Evolutionary conservation across 495 filamentous ascomycete species (phyloP), one percentile per base, ranked within the genome.

Genomic region (Penicillium steckii): DNA sequence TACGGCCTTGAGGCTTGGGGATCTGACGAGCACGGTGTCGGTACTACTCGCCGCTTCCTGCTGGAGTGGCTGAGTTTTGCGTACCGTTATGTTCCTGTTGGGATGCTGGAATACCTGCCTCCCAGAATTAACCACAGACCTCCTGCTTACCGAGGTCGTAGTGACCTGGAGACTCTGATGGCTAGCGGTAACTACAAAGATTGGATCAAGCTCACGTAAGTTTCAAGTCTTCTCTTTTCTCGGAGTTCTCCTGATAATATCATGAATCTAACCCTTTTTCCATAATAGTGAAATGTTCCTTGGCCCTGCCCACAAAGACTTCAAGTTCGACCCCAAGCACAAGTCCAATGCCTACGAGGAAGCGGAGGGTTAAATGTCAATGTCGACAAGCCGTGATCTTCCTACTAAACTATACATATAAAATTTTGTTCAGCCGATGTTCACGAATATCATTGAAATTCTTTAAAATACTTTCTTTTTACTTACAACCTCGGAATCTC

Each of bases 141-240:
- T 29, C 93, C 92, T 35, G 80, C 81, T 35, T 98, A 84, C 65
- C 82, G 75, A 58, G 91, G 92, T 5, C 76, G 94, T 46, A 86
- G 91, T 70, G 94, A 97, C 32, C 60, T 97, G 69, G 94, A 98
- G 80, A 95, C 89, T 38, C 71, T 98, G 55, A 72, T 98, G 71
- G 85, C 82, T 8, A 96, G 91, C 72, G 81, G 81, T 30, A 87
- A 97, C 68, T 96, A 95, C 70, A 87, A 84, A 73, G 94, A 98
- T 70, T 98, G 94, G 94, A 89, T 98, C 60, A 97, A 96, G 78
- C 95, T 98, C 63, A 94, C 88, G 91, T 95, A 80, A 68, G 85
- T 73, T 44, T 48, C 23, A 37, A 44, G 2, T 21, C 4, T 9
- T n/a, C 3, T 40, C 17, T 26, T 23, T 12, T 4, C 23, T 13